Evolutionary conservation across 441 rosid species (phyloP), one percentile per base, ranked within the genome.

Genomic region (Kokia cookei): DNA sequence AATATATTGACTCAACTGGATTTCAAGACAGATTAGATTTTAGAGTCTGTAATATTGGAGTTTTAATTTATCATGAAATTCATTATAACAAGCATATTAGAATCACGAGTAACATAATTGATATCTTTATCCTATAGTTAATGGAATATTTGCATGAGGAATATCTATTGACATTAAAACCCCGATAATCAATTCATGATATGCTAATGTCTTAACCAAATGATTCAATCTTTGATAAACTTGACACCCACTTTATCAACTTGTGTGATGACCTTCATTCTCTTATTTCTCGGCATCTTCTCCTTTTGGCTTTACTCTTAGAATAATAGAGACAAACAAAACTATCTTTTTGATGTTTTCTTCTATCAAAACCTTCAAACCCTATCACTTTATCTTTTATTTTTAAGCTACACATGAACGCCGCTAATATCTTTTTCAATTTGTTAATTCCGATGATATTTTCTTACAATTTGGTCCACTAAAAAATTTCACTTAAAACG

Each of bases 1-100:
- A 78, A 47, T 14, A 79, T 67, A 79, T 81, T 8, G 50, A 75
- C 73, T 62, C 71, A 82, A 78, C 77, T 77, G 1, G 66, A 63
- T 75, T 73, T n/a, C 73, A 73, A 61, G 63, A 29, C 78, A 74
- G 73, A 63, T 51, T 63, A 29, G 7, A 7, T 35, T 35, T 35
- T 35, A 6, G 7, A 35, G 40, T 35, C 40, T 35, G 7, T 35
- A 35, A 1, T 35, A 7, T 35, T 35, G 40, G 7, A 5, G 7
- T 35, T 35, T 35, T 35, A 35, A 35, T 35, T 7, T 35, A 35
- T 35, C 40, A 35, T 35, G 40, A 35, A 35, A 35, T 35, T 35
- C 40, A 35, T 35, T 35, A 35, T 73, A 76, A 7, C 7, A 35
- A 35, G 40, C 40, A 35, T 35, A 32, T 59, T 55, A 59, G 72